Conservation (phyloP, 164 flowering plant genomes). For the Magnolia changhungtana region DNA sequence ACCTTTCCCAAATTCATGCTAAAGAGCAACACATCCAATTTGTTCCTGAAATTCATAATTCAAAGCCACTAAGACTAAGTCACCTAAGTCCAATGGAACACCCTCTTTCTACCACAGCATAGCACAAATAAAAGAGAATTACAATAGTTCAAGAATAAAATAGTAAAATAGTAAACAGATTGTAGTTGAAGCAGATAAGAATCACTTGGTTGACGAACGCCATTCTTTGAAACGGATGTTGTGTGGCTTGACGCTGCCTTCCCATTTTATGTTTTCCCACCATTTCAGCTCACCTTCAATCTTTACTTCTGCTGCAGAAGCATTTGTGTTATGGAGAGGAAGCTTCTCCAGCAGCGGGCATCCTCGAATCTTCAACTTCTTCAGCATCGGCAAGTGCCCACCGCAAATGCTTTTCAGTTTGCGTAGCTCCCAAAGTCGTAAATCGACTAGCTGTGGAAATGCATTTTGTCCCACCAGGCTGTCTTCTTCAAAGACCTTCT, state of each 20-base stretch:
- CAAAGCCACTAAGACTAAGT: too few species aligned
- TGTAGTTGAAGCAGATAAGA: background rate
- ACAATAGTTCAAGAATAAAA: too few species aligned
- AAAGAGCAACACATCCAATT: too few species aligned
- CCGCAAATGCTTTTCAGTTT: background rate
- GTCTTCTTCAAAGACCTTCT: background rate
- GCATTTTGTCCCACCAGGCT: background rate
- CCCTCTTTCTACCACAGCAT: too few species aligned
- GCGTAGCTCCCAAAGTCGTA: background rate
- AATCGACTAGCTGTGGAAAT: background rate
- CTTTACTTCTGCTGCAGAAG: background rate
- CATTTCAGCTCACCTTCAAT: slow-evolving; percentile 1
- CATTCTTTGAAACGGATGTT: background rate
- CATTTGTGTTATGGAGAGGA: background rate
- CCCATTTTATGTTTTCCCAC: background rate
- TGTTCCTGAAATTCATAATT: too few species aligned
- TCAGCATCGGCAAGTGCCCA: background rate
- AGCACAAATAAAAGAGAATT: too few species aligned
- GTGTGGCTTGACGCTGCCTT: background rate
- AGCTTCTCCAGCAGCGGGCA: background rate
- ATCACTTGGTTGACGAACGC: background rate
- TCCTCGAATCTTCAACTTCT: background rate
- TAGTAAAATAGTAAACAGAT: too few species aligned
- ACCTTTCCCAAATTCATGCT: too few species aligned
- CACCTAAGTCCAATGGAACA: too few species aligned